phyloP scores from a whole-genome alignment of 345 rosid genomes.

The Linum trigynum region DNA sequence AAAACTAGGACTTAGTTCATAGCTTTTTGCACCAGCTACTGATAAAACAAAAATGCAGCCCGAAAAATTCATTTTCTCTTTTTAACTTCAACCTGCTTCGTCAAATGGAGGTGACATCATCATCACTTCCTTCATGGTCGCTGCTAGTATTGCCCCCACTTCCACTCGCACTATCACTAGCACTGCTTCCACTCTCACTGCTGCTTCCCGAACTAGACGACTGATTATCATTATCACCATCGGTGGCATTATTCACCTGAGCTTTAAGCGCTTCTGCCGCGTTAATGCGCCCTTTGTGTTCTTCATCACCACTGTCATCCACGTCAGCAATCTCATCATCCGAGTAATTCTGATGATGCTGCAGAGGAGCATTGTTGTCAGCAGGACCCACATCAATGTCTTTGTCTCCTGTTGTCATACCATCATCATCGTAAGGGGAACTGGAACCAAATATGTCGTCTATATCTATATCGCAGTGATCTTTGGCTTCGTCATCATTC shows the following conservation, averaged over 20 bases:
- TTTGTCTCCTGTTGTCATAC: slow-evolving; percentile 24
- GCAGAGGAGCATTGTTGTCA: slow-evolving; percentile 26
- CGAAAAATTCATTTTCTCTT: neutral
- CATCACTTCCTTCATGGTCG: slow-evolving; percentile 63
- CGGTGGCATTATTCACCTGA: slow-evolving; percentile 52
- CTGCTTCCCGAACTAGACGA: slow-evolving; percentile 59
- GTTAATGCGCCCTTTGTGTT: slow-evolving; percentile 43
- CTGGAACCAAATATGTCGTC: slow-evolving; percentile 56
- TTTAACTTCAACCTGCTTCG: neutral
- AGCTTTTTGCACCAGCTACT: too few species aligned
- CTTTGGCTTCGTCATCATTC: slow-evolving; percentile 54
- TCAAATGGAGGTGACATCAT: slow-evolving; percentile 57
- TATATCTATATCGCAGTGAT: slow-evolving; percentile 51
- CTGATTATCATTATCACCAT: slow-evolving; percentile 21
- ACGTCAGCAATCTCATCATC: slow-evolving; percentile 92
- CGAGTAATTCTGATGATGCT: slow-evolving; percentile 30
- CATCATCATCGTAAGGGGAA: slow-evolving; percentile 32
- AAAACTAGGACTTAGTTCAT: neutral
- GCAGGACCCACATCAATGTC: slow-evolving; percentile 16
- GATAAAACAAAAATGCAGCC: neutral
- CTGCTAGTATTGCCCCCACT: slow-evolving; percentile 49
- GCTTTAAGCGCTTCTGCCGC: slow-evolving; percentile 94
- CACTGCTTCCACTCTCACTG: slow-evolving; percentile 51
- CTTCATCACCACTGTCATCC: slow-evolving; percentile 64
- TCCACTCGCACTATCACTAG: slow-evolving; percentile 44